phyloP scores from a whole-genome alignment of 106 monocot genomes.

The Platanthera guangdongensis region DNA sequence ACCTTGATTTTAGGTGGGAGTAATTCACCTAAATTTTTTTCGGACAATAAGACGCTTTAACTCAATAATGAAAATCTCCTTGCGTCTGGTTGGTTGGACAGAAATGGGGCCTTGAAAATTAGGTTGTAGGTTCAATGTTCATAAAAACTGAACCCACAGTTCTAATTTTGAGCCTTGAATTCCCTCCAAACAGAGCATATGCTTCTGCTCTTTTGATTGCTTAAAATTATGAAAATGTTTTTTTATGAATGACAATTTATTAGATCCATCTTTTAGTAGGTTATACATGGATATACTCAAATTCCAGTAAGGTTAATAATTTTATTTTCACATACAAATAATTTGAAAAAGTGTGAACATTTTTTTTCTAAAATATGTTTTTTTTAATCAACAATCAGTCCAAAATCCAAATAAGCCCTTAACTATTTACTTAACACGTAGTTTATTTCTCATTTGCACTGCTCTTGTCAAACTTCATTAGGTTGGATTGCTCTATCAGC shows the following conservation, averaged over 20 bases:
- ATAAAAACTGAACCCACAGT: too few relatives aligned
- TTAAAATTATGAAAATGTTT: neutral
- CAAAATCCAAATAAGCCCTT: neutral
- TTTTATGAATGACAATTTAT: too few relatives aligned
- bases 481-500: conserved; percentile 87
- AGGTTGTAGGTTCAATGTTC: too few relatives aligned
- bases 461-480: conserved; percentile 9
- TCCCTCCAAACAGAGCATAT: too few relatives aligned
- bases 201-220: neutral
- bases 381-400: neutral
- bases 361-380: neutral
- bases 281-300: neutral
- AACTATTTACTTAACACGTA: neutral
- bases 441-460: neutral
- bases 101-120: too few relatives aligned
- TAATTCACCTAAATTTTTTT: too few relatives aligned
- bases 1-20: too few relatives aligned
- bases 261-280: too few relatives aligned
- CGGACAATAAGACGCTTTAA: neutral
- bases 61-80: neutral
- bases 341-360: neutral
- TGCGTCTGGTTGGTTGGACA: neutral
- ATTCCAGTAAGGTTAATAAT: neutral
- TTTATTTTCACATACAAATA: neutral
- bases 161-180: too few relatives aligned